These are phyloP conservation scores for Skeletonema tropicum DNA, from an alignment of 108 stramenopile genomes.

Conservation along the genomic window DNA sequence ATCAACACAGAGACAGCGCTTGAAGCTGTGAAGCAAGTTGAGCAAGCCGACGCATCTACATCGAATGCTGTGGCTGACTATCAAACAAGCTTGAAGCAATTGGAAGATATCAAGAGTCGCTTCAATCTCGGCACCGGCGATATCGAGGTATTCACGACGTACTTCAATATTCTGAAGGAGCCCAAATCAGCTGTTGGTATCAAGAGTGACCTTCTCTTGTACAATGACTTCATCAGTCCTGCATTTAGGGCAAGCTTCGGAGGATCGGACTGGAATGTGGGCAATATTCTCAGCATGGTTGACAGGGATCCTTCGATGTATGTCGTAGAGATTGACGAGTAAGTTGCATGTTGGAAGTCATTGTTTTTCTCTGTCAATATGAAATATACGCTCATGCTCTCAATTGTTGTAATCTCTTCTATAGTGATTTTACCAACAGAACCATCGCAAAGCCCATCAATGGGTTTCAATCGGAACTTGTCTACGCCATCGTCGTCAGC, in stretches of 20 bases:
- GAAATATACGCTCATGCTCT: background rate
- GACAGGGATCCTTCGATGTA: background rate
- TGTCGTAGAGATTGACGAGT: background rate
- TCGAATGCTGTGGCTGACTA: background rate
- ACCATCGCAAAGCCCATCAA: background rate
- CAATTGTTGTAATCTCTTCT: background rate
- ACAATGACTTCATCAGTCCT: background rate
- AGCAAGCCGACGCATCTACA: background rate
- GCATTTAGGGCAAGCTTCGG: background rate
- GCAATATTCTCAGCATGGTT: background rate
- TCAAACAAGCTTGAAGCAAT: background rate
- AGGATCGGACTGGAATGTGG: background rate
- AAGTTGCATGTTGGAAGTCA: background rate
- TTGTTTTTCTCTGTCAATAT: background rate
- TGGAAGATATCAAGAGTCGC: background rate
- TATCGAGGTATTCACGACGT: background rate
- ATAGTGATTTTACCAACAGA: background rate
- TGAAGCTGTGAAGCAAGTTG: background rate
- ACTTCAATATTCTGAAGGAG: background rate
- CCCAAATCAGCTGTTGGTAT: background rate
- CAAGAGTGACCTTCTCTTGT: background rate
- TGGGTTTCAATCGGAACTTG: background rate
- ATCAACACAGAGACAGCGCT: background rate
- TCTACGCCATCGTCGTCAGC: background rate
- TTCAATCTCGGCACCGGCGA: background rate